phyloP scores from a whole-genome alignment of 768 basidiomycete genomes.

The Mycena sanguinolenta region DNA sequence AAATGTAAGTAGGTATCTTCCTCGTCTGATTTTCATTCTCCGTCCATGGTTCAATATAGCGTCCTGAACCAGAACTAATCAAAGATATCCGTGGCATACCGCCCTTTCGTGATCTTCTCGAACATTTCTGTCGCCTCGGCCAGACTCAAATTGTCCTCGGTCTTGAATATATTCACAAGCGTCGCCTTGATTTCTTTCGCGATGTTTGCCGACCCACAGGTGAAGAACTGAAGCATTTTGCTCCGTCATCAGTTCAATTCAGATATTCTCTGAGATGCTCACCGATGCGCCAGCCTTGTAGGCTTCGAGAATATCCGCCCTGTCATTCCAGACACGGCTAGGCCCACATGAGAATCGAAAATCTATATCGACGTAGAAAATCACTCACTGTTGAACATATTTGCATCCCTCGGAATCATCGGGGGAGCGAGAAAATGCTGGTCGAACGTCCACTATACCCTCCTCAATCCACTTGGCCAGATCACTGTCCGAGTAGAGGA shows the following conservation, averaged over 20 bases:
- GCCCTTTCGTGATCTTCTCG: slow-evolving; percentile 50
- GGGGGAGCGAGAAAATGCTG: slow-evolving; percentile 52
- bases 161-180: slow-evolving; percentile 53
- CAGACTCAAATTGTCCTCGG: slow-evolving; percentile 35
- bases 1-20: too few species aligned
- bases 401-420: slow-evolving; percentile 48
- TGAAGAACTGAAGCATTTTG: slow-evolving; percentile 58
- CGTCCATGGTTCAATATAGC: too few species aligned
- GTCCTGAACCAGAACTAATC: slow-evolving; percentile 48
- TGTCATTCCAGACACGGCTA: slow-evolving; percentile 59
- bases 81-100: slow-evolving; percentile 64
- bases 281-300: slow-evolving; percentile 53
- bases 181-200: slow-evolving; percentile 55
- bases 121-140: slow-evolving; percentile 48
- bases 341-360: not conserved
- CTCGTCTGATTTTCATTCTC: too few species aligned
- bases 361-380: not conserved
- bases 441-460: slow-evolving; percentile 59
- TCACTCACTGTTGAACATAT: slow-evolving; percentile 57
- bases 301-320: slow-evolving; percentile 47
- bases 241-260: not conserved
- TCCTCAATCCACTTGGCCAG: slow-evolving; percentile 55
- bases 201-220: slow-evolving; percentile 56
- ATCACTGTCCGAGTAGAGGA: slow-evolving; percentile 58
- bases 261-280: not conserved